A percentile compares a stretch with the other conserved stretches of the same genome.
Evolutionary conservation across 2,329 filamentous ascomycete species (phyloP).

Genomic region (Pseudopithomyces chartarum): DNA sequence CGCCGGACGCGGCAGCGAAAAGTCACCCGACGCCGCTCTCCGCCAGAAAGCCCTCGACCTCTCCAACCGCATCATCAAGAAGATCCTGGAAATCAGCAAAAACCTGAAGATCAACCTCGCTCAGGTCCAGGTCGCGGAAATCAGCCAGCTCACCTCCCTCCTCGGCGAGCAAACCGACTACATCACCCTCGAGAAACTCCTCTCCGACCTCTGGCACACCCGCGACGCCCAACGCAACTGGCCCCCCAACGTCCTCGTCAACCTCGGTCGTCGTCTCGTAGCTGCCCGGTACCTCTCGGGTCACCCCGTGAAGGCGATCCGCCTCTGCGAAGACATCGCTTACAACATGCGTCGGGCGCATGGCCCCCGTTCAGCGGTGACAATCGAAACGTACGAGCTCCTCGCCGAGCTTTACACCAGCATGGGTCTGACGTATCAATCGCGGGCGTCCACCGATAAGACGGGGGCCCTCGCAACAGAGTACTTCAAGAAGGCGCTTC

Average conservation of each 20-base stretch:
- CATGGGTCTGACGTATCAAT: conserved; percentile 45
- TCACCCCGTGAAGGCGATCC: conserved; percentile 46
- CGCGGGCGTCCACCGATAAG: conserved; percentile 42
- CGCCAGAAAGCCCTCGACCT: conserved; percentile 48
- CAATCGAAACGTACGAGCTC: conserved; percentile 56
- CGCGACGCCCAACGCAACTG: conserved; percentile 40
- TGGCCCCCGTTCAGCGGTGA: conserved; percentile 54
- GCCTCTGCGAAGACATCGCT: conserved; percentile 58
- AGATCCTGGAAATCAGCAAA: conserved; percentile 48
- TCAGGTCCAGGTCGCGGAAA: conserved; percentile 46
- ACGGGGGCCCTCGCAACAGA: conserved; percentile 40
- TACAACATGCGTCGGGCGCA: conserved; percentile 62
- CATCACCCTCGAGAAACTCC: conserved; percentile 46
- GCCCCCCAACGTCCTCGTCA: conserved; percentile 50
- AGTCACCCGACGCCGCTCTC: conserved; percentile 34
- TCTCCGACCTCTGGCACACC: conserved; percentile 44
- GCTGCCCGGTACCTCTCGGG: conserved; percentile 58
- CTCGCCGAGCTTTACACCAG: conserved; percentile 57
- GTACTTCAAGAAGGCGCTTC: conserved; percentile 47
- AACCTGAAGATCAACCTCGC: conserved; percentile 51
- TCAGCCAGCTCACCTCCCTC: conserved; percentile 50
- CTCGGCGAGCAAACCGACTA: conserved; percentile 54
- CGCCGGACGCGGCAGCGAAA: conserved; percentile 35
- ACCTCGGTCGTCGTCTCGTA: conserved; percentile 59
- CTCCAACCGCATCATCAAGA: conserved; percentile 48